These are phyloP conservation scores for Monilinia polystroma DNA, from an alignment of 2,329 filamentous ascomycete species.

Conservation along the genomic window DNA sequence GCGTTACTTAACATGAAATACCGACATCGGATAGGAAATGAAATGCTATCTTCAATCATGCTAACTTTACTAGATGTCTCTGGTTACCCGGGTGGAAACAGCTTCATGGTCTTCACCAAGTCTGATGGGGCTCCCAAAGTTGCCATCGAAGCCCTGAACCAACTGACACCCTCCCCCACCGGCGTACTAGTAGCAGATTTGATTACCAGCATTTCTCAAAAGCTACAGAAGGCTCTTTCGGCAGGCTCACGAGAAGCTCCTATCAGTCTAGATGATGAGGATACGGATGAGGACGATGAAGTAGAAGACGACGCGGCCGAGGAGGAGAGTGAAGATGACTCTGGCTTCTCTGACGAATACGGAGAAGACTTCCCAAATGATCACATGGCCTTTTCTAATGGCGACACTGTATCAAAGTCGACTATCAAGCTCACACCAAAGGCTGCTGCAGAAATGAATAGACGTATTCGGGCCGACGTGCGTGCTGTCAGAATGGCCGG, in stretches of 20 bases:
- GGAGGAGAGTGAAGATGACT: slow-evolving; percentile 29
- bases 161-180: slow-evolving; percentile 29
- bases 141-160: slow-evolving; percentile 42
- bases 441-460: slow-evolving; percentile 26
- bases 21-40: background rate
- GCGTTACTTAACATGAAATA: background rate
- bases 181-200: slow-evolving; percentile 35
- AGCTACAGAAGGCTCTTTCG: slow-evolving; percentile 31
- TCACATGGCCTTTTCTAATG: slow-evolving; percentile 2
- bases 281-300: slow-evolving; percentile 28
- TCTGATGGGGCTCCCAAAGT: slow-evolving; percentile 47
- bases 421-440: slow-evolving; percentile 25
- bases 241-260: slow-evolving; percentile 28
- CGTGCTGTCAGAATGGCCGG: slow-evolving; percentile 60
- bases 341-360: slow-evolving; percentile 21
- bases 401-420: slow-evolving; percentile 4
- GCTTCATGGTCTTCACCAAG: slow-evolving; percentile 56
- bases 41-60: slow-evolving; percentile 19
- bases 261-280: slow-evolving; percentile 41
- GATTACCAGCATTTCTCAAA: slow-evolving; percentile 32
- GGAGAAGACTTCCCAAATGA: slow-evolving; percentile 38
- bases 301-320: slow-evolving; percentile 35
- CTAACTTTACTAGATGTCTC: slow-evolving; percentile 48
- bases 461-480: slow-evolving; percentile 60
- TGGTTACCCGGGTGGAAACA: slow-evolving; percentile 49